Percentiles rank a stretch among this genome's conserved stretches.
Evolutionary conservation across 2,329 filamentous ascomycete species (phyloP).

Genomic region (Aspergillus udagawae): DNA sequence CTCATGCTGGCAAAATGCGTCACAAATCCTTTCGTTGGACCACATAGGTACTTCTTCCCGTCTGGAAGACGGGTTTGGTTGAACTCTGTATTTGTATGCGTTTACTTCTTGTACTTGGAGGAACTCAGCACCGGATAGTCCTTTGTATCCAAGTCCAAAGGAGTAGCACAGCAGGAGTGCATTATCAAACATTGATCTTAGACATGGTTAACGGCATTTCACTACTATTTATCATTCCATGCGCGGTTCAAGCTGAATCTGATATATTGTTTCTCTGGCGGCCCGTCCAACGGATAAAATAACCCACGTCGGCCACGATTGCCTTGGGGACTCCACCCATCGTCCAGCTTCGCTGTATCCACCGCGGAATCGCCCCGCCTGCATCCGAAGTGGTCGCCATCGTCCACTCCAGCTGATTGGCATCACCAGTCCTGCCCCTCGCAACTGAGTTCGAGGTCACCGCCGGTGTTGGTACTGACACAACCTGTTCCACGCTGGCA

Average conservation of each 20-base stretch:
- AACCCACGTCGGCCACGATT: constrained; percentile 37
- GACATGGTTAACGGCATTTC: too few relatives aligned
- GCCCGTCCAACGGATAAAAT: constrained; percentile 33
- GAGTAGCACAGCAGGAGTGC: too few relatives aligned
- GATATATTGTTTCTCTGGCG: constrained; percentile 8
- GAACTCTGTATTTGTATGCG: background rate
- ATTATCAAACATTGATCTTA: too few relatives aligned
- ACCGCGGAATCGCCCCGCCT: constrained; percentile 32
- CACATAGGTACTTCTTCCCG: background rate
- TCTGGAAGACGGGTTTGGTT: background rate
- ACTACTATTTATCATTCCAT: too few relatives aligned
- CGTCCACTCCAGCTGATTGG: constrained; percentile 25
- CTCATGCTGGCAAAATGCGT: background rate
- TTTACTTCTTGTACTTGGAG: too few relatives aligned
- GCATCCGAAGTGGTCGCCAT: constrained; percentile 38
- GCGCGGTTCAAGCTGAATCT: background rate
- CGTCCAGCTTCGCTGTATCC: constrained; percentile 36
- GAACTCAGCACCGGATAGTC: too few relatives aligned
- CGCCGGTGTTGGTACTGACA: constrained; percentile 1
- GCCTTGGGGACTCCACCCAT: constrained; percentile 35
- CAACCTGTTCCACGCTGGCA: constrained; percentile 32
- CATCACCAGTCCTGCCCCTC: background rate
- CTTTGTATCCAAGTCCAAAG: too few relatives aligned
- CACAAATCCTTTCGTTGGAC: background rate
- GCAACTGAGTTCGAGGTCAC: background rate